Conservation (phyloP, 169 alveolate species). For the Eimeria falciformis region DNA sequence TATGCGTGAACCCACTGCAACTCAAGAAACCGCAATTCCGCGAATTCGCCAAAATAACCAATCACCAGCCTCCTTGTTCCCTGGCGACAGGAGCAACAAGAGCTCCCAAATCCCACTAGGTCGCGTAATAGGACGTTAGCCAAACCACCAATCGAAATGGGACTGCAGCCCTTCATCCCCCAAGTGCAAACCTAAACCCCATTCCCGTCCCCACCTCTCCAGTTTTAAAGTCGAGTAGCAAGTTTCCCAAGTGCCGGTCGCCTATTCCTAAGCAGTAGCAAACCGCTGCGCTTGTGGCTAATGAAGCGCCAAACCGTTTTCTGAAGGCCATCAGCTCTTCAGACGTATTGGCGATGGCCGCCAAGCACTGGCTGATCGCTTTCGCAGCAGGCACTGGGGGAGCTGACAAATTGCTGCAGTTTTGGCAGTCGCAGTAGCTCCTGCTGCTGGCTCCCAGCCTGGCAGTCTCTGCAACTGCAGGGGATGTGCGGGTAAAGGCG, state of each 20-base stretch:
- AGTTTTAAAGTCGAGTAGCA: slow-evolving; percentile 92
- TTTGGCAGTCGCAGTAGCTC: background rate
- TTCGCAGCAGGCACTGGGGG: background rate
- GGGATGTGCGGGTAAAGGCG: background rate
- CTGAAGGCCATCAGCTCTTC: slow-evolving; percentile 60
- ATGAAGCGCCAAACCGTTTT: slow-evolving; percentile 89
- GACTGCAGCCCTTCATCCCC: background rate
- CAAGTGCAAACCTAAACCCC: background rate
- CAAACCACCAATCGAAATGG: too few relatives aligned
- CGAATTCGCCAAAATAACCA: too few relatives aligned
- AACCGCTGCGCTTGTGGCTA: slow-evolving; percentile 96
- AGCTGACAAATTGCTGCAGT: background rate
- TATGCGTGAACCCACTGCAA: too few relatives aligned
- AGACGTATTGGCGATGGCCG: background rate
- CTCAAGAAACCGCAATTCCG: too few relatives aligned
- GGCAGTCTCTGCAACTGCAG: background rate
- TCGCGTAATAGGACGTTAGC: too few relatives aligned
- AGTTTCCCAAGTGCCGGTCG: slow-evolving; percentile 97
- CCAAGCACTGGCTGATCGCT: background rate
- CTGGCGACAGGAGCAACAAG: too few relatives aligned
- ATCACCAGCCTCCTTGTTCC: too few relatives aligned
- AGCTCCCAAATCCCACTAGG: too few relatives aligned
- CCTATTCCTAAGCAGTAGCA: slow-evolving; percentile 98
- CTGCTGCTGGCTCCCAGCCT: slow-evolving; percentile 9
- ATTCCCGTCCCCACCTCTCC: slow-evolving; percentile 80